Percentiles rank a stretch among this genome's conserved stretches.
Evolutionary conservation across 2,329 filamentous ascomycete genomes (phyloP).

Genomic region (Ophiocordyceps robertsii): DNA sequence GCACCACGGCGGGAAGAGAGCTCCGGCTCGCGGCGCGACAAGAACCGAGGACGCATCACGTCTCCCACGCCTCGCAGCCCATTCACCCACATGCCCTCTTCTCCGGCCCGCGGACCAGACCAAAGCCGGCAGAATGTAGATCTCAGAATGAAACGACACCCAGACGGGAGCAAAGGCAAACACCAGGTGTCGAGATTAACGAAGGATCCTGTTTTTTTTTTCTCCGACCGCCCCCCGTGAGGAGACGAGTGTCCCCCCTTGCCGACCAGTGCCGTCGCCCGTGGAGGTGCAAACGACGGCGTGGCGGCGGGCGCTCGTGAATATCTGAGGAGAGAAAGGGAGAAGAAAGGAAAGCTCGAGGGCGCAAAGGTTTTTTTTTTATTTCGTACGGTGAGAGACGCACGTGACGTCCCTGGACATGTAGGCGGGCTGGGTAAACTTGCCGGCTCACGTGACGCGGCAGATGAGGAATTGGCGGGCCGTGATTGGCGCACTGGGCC

Average conservation of each 20-base stretch:
- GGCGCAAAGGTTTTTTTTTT: neutral
- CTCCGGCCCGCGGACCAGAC: no score
- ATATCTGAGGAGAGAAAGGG: constrained; percentile 35
- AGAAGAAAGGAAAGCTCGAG: constrained; percentile 14
- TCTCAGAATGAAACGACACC: constrained; percentile 45
- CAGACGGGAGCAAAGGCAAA: constrained; percentile 23
- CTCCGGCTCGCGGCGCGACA: no score
- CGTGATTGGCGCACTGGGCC: constrained; percentile 28
- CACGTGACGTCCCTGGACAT: neutral
- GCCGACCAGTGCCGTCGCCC: neutral
- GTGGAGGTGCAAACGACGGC: constrained; percentile 10
- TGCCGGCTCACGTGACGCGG: constrained; percentile 12
- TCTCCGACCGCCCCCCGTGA: constrained; percentile 29
- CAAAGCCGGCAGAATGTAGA: constrained; percentile 28
- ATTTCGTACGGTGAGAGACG: neutral
- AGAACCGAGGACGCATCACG: no score
- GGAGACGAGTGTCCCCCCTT: constrained; percentile 1
- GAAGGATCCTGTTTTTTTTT: constrained; percentile 38
- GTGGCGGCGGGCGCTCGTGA: constrained; percentile 29
- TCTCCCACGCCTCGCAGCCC: no score
- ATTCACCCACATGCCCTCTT: no score
- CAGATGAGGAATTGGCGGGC: constrained; percentile 22
- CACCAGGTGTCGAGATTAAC: constrained; percentile 42
- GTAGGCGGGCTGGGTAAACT: constrained; percentile 2
- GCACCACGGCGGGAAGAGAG: no score